Evolutionary conservation across 805 yeast species (phyloP).

Genomic region (Candida morakotiae): DNA sequence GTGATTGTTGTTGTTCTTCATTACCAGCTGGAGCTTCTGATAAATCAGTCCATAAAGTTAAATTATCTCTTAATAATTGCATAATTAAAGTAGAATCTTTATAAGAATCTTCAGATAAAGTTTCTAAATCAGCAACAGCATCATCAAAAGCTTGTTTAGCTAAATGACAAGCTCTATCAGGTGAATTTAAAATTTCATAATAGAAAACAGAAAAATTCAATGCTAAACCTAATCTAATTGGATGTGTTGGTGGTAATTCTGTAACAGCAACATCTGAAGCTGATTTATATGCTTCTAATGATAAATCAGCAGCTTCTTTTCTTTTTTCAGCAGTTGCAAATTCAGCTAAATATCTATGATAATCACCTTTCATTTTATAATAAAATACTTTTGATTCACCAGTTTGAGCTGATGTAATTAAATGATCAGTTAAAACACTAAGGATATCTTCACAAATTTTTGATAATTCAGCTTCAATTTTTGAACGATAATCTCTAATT

Average conservation of each 20-base stretch:
- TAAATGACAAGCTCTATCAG: constrained; percentile 97
- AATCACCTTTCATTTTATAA: constrained; percentile 99
- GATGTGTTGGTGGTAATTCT: constrained; percentile 97
- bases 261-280: constrained; percentile 97
- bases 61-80: constrained; percentile 98
- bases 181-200: constrained; percentile 96
- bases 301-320: constrained; percentile 86
- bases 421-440: constrained; percentile 79
- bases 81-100: constrained; percentile 97
- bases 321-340: constrained; percentile 89
- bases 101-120: constrained; percentile 96
- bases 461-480: constrained; percentile 88
- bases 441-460: constrained; percentile 93
- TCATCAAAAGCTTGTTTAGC: constrained; percentile 99
- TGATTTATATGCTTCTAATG: constrained; percentile 90
- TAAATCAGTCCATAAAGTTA: constrained; percentile 98
- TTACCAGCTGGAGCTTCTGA: constrained; percentile 61
- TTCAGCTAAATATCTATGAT: constrained; percentile 98
- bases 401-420: constrained; percentile 90
- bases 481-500: constrained; percentile 91
- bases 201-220: constrained; percentile 96
- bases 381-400: constrained; percentile 98
- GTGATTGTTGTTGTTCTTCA: constrained; percentile 22
- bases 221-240: constrained; percentile 96
- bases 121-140: constrained; percentile 97